phyloP scores from a whole-genome alignment of 306 rosid species.

The Potentilla sterilis region DNA sequence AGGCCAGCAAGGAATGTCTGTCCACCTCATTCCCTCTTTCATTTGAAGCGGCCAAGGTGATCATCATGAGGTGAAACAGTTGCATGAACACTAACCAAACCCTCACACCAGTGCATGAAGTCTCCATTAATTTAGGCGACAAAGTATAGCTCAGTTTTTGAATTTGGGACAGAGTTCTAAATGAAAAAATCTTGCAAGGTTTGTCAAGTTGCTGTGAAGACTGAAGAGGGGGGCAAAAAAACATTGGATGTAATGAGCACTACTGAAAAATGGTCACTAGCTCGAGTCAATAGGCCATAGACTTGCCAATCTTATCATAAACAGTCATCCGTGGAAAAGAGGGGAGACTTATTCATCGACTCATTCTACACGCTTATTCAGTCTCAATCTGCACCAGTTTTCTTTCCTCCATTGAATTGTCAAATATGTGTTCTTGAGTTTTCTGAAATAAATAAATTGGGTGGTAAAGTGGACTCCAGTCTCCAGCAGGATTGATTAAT shows the following conservation, averaged over 20 bases:
- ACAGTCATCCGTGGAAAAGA: not conserved
- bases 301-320: not conserved
- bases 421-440: too few relatives aligned
- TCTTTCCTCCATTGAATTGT: not conserved
- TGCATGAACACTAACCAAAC: not conserved
- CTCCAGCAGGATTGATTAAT: not conserved
- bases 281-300: not conserved
- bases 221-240: too few relatives aligned
- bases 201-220: not conserved
- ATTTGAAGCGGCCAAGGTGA: not conserved
- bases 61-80: not conserved
- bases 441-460: not conserved
- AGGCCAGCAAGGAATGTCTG: conserved; percentile 1
- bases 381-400: not conserved
- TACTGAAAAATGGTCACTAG: not conserved
- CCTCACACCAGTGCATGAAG: not conserved
- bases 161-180: not conserved
- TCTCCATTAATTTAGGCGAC: not conserved
- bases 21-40: not conserved
- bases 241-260: not conserved
- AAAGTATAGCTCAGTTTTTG: not conserved
- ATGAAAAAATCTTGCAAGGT: not conserved
- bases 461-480: not conserved
- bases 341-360: not conserved
- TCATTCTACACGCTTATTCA: not conserved